These are phyloP conservation scores for Debaryomyces singareniensis DNA, from an alignment of 1,139 yeast species.

Conservation along the genomic window DNA sequence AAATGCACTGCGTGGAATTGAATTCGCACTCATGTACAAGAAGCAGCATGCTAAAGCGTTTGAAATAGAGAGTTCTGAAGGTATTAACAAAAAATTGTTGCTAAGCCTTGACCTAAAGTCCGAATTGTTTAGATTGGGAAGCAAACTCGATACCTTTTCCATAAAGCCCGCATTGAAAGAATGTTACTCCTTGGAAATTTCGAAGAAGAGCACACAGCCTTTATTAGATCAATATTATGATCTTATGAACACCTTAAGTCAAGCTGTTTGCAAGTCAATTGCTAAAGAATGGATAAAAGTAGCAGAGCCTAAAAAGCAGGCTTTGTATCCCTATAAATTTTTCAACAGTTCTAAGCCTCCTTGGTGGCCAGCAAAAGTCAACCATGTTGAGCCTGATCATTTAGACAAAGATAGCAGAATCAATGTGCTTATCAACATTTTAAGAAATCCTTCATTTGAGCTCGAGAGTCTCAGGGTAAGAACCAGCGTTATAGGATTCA, in stretches of 20 bases:
- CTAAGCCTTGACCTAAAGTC: slow-evolving; percentile 2
- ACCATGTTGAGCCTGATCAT: slow-evolving; percentile 74
- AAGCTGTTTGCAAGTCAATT: slow-evolving; percentile 51
- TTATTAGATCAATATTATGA: slow-evolving; percentile 12
- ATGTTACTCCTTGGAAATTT: slow-evolving; percentile 3
- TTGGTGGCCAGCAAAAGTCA: slow-evolving; percentile 65
- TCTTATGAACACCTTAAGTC: slow-evolving; percentile 22
- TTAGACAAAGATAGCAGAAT: slow-evolving; percentile 53
- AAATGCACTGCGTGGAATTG: no score
- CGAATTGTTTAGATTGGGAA: no score
- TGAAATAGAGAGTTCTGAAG: background rate
- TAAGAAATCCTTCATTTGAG: slow-evolving; percentile 20
- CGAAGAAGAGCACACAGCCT: slow-evolving; percentile 4
- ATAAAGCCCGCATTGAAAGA: slow-evolving; percentile 11
- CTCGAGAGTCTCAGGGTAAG: slow-evolving; percentile 17
- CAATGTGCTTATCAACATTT: slow-evolving; percentile 37
- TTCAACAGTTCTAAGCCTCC: slow-evolving; percentile 45
- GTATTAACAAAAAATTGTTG: background rate
- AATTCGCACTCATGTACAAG: slow-evolving; percentile 1
- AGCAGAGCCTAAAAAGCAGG: slow-evolving; percentile 64
- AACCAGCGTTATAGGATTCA: slow-evolving; percentile 7
- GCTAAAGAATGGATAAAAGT: slow-evolving; percentile 65
- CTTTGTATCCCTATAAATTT: slow-evolving; percentile 53
- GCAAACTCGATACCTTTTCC: no score
- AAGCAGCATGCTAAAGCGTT: background rate